Base-by-base conservation (phyloP, 2,329 filamentous ascomycete species). In the Ustulina deusta region DNA sequence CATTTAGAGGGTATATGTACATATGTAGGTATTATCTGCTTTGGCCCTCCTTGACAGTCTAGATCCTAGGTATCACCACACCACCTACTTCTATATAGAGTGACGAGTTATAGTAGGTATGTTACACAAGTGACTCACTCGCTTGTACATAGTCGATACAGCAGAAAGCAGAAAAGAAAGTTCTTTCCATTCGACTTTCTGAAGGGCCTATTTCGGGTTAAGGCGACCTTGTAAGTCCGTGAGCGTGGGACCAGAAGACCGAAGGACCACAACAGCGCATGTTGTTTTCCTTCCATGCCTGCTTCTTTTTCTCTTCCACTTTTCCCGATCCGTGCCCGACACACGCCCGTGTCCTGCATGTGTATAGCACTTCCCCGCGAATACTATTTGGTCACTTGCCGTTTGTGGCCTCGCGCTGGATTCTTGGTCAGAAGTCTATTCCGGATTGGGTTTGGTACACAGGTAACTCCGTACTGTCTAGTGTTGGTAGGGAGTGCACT, bases 361-460 rank as follows among this genome's bases (percentile, higher is more conserved):
- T 40, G 17, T 22, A 29, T 60, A 42, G 34, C 36, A 51, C 56
- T 68, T 63, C 65, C 65, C 65, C 65, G 65, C 65, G 64, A 61
- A 61, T 32, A 25, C 32, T 46, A 54, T 57, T 51, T 63, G 52
- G 64, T 42, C 46, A 61, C 60, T 65, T 61, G 63, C 63, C 63
- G 48, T 65, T 6, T n/a, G n/a, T n/a, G 56, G 17, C 34, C 10
- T 29, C 29, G 32, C 48, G 55, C 64, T 55, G 25, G 34, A 38
- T 46, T 40, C 11, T 27, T 59, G 54, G 46, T 54, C 38, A 63
- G 48, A 40, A 7, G 27, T 49, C 38, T 51, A 67, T 55, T 59
- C 60, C 40, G 3, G 22, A 63, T 63, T n/a, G 17, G 40, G 60
- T 2, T 42, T 63, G 49, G 49, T 13, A 11, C 36, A 4, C 3